Conservation (phyloP, 2,329 filamentous ascomycete species). For the Colletotrichum magnum region DNA sequence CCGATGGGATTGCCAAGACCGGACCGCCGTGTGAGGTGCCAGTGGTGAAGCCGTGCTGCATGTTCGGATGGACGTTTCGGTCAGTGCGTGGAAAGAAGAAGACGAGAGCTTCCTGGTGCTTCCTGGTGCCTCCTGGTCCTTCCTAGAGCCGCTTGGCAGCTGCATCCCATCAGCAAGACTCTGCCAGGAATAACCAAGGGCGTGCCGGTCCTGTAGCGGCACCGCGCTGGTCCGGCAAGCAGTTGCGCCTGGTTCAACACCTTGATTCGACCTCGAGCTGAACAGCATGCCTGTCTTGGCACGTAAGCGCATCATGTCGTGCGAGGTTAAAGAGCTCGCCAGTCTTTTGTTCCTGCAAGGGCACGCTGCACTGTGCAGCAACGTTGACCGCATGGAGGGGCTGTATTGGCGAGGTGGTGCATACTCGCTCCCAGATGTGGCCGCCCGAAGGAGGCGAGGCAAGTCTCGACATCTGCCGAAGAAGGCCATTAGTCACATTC, state of each 20-base stretch:
- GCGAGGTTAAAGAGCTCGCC: background rate
- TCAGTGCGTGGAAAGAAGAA: background rate
- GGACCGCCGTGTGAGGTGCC: background rate
- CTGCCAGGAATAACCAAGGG: background rate
- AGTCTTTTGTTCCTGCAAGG: background rate
- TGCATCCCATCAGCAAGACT: background rate
- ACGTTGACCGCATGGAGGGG: background rate
- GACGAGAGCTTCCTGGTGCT: background rate
- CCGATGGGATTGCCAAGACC: slow-evolving; percentile 4
- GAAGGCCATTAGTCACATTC: background rate
- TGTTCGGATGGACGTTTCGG: background rate
- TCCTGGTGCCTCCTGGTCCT: no score
- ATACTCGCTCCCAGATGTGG: background rate
- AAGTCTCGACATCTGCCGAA: background rate
- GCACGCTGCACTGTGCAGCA: background rate
- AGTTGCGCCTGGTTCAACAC: background rate
- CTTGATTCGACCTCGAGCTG: background rate
- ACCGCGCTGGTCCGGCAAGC: background rate
- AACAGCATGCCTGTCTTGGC: slow-evolving; percentile 3
- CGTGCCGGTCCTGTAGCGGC: no score
- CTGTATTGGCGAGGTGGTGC: background rate
- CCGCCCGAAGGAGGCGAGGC: background rate
- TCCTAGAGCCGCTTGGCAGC: background rate
- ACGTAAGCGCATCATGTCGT: slow-evolving; percentile 4
- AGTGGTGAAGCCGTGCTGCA: background rate